Conservation (phyloP, 2,329 filamentous ascomycete species). For the Stagonosporopsis vannaccii region DNA sequence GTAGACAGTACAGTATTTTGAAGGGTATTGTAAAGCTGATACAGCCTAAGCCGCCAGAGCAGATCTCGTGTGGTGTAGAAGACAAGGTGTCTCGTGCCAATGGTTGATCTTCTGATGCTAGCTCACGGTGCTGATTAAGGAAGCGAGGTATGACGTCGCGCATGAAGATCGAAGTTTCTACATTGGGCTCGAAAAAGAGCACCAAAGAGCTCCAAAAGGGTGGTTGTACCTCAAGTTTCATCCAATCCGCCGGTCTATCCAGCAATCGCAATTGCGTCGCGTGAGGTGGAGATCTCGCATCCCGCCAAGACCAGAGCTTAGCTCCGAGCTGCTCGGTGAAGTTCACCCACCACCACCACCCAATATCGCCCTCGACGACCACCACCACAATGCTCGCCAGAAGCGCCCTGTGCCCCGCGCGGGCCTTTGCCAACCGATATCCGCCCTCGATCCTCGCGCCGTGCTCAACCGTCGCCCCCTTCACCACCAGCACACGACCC, state of each 20-base stretch:
- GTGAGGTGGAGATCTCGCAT: conserved; percentile 1
- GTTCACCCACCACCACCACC: not conserved
- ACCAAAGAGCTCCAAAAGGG: not conserved
- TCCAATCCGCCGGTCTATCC: not conserved
- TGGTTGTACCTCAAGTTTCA: not conserved
- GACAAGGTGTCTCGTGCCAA: conserved; percentile 2
- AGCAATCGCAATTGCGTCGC: not conserved
- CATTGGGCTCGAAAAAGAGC: no score
- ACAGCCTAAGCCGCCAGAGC: not conserved
- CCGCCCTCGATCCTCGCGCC: conserved; percentile 37
- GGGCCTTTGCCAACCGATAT: conserved; percentile 40
- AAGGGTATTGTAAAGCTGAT: not conserved
- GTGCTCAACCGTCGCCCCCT: conserved; percentile 32
- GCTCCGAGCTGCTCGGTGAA: conserved; percentile 13
- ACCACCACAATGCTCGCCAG: conserved; percentile 40
- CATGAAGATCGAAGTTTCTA: conserved; percentile 3
- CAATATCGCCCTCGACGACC: conserved; percentile 1
- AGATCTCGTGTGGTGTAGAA: conserved; percentile 6
- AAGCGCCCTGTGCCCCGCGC: conserved; percentile 41
- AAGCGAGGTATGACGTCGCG: conserved; percentile 18
- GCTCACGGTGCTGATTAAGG: conserved; percentile 13
- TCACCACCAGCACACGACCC: conserved; percentile 39
- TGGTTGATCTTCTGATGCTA: conserved; percentile 9
- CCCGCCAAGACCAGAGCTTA: conserved; percentile 17
- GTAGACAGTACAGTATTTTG: not conserved